Evolutionary conservation across 225 moss, liverwort and hornwort genomes (phyloP), one percentile per base, ranked within the genome.

Genomic region (Marchantia paleacea): DNA sequence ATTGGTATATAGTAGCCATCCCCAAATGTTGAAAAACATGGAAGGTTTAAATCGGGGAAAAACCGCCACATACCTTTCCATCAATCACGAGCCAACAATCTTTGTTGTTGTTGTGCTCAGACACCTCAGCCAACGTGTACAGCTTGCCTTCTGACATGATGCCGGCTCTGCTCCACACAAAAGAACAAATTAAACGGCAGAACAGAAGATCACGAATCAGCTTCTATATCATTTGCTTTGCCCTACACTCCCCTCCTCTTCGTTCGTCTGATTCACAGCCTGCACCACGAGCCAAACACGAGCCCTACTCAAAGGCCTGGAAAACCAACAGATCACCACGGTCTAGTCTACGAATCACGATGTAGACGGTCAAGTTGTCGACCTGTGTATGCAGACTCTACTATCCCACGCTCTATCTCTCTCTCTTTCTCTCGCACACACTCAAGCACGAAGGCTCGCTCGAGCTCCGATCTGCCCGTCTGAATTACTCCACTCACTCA

Each of bases 31-130:
- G 0, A 30, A 11, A 9, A 73, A 53, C 53, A 13, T 10, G 12
- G 28, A 75, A 6, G 22, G 53, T 7, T 3, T 24, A 75, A 22
- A 39, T 63, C 26, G 8, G 10, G 9, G 9, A 62, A 24, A 54
- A 14, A 16, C 48, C 28, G 15, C 61, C 28, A 61, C 84, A 78
- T 64, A 87, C 87, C 85, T 87, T 87, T 26, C 85, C 83, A 53
- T 83, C 85, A 26, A 87, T 85, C 29, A 87, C 16, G 4, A 87
- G 82, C 87, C 87, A 87, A 83, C 87, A 87, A 79, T 87, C 87
- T 74, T 85, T 85, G 20, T 30, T 9, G 19, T 22, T 29, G 78
- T 85, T 87, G 58, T 87, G 87, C 70, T 69, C 77, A 19, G 80
- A 80, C 68, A 87, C 87, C 29, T 87, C 87, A 7, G 77, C 39